A percentile compares a stretch with the other conserved stretches of the same genome.
Evolutionary conservation across 257 asterid species (phyloP).

Genomic region (Penstemon davidsonii): DNA sequence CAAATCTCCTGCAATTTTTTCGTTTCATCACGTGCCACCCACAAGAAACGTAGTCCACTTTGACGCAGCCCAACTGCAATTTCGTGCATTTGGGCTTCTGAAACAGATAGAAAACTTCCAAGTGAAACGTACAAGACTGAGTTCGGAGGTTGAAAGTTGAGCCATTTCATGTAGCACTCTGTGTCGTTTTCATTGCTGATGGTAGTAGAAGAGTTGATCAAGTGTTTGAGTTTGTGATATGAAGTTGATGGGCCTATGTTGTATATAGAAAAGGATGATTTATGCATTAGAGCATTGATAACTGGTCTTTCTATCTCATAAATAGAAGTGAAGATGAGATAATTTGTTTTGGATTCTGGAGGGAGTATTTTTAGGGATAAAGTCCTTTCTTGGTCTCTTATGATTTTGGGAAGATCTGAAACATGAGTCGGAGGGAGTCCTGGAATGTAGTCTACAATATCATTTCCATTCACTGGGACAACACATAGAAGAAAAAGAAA

Average conservation of each 20-base stretch:
- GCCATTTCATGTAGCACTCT: conserved; percentile 39
- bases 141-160: conserved; percentile 45
- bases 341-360: conserved; percentile 26
- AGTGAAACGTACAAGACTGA: conserved; percentile 62
- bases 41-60: conserved; percentile 54
- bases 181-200: background rate
- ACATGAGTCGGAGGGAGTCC: conserved; percentile 48
- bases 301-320: conserved; percentile 49
- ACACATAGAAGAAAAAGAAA: too few species aligned
- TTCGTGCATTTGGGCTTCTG: conserved; percentile 52
- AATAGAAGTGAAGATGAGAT: conserved; percentile 42
- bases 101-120: conserved; percentile 53
- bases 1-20: background rate
- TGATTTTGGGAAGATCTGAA: conserved; percentile 37
- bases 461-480: conserved; percentile 30
- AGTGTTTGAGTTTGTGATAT: conserved; percentile 9
- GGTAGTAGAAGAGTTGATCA: background rate
- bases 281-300: conserved; percentile 35
- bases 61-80: conserved; percentile 37
- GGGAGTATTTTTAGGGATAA: background rate
- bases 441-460: conserved; percentile 45
- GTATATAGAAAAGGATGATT: conserved; percentile 33
- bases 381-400: conserved; percentile 14
- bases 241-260: conserved; percentile 49
- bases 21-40: conserved; percentile 50